A percentile compares a stretch with the other conserved stretches of the same genome.
Conservation (phyloP, 2,329 filamentous ascomycete species). For the Fusarium ramigenum region DNA sequence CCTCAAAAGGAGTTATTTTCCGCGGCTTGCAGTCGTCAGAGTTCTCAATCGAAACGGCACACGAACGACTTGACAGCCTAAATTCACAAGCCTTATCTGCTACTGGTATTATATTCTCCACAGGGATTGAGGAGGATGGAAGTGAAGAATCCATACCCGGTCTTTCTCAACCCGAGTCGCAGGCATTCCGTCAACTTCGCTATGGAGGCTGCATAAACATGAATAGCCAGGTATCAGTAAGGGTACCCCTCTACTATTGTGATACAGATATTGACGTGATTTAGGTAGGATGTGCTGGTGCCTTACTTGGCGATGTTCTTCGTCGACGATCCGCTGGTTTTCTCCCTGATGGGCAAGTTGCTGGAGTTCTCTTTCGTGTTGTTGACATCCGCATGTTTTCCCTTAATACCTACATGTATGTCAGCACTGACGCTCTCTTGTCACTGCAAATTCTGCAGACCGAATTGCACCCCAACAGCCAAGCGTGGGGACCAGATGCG, state of each 20-base stretch:
- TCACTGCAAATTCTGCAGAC: conserved; percentile 87
- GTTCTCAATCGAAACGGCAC: conserved; percentile 75
- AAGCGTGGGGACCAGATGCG: conserved; percentile 68
- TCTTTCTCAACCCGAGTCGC: conserved; percentile 55
- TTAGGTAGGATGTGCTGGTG: conserved; percentile 84
- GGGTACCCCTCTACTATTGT: not conserved
- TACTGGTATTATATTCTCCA: conserved; percentile 35
- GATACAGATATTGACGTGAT: conserved; percentile 7
- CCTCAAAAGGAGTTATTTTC: conserved; percentile 52
- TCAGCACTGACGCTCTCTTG: conserved; percentile 81
- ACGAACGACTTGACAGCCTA: conserved; percentile 68
- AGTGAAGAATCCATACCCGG: conserved; percentile 47
- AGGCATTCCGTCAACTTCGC: conserved; percentile 70
- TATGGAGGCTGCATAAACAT: conserved; percentile 77
- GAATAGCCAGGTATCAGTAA: conserved; percentile 75
- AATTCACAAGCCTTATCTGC: conserved; percentile 16
- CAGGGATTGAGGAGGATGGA: conserved; percentile 3
- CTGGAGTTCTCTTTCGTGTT: conserved; percentile 64
- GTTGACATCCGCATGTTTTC: conserved; percentile 78
- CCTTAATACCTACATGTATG: conserved; percentile 73
- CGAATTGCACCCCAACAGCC: conserved; percentile 83
- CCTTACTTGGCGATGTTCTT: conserved; percentile 81
- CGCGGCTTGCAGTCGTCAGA: conserved; percentile 76
- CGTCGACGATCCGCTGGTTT: conserved; percentile 67
- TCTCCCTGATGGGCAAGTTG: conserved; percentile 66